phyloP scores from a whole-genome alignment of 495 filamentous ascomycete species.

The Glonium stellatum region DNA sequence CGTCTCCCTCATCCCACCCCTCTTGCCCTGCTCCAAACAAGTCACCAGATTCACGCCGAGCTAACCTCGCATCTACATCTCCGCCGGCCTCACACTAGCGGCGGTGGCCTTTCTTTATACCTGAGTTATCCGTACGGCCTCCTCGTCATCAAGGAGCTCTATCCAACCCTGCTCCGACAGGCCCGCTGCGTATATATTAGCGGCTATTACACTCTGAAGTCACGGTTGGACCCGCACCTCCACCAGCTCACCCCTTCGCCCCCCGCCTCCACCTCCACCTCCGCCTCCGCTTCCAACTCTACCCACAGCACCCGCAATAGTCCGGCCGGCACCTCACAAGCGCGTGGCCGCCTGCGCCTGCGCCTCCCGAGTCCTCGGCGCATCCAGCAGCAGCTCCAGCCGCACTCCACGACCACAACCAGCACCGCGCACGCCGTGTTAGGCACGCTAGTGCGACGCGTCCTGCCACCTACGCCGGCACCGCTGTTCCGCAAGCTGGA shows the following conservation, averaged over 20 bases:
- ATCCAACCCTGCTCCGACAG: slow-evolving; percentile 27
- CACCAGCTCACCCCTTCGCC: not conserved
- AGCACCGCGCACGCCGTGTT: slow-evolving; percentile 7
- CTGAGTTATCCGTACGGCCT: slow-evolving; percentile 30
- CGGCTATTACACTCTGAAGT: slow-evolving; percentile 19
- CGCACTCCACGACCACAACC: slow-evolving; percentile 14
- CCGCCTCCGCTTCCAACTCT: not conserved
- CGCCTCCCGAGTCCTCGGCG: slow-evolving; percentile 1
- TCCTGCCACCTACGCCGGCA: slow-evolving; percentile 18
- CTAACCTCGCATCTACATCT: slow-evolving; percentile 7
- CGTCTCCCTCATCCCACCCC: slow-evolving; percentile 6
- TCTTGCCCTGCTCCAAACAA: slow-evolving; percentile 14
- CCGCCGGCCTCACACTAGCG: not conserved
- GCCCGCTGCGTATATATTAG: slow-evolving; percentile 30
- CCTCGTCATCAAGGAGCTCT: slow-evolving; percentile 24
- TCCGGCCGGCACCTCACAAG: not conserved
- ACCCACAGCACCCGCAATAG: not conserved
- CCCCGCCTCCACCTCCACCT: not conserved
- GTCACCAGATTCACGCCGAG: slow-evolving; percentile 10
- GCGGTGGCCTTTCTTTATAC: slow-evolving; percentile 18
- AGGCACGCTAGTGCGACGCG: slow-evolving; percentile 8
- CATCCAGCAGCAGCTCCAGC: not conserved
- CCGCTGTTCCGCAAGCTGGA: slow-evolving; percentile 22
- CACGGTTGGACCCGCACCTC: not conserved
- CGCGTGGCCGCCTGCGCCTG: not conserved